Conservation (phyloP, 176 grass and related monocot species). For the Triticum timopheevii region DNA sequence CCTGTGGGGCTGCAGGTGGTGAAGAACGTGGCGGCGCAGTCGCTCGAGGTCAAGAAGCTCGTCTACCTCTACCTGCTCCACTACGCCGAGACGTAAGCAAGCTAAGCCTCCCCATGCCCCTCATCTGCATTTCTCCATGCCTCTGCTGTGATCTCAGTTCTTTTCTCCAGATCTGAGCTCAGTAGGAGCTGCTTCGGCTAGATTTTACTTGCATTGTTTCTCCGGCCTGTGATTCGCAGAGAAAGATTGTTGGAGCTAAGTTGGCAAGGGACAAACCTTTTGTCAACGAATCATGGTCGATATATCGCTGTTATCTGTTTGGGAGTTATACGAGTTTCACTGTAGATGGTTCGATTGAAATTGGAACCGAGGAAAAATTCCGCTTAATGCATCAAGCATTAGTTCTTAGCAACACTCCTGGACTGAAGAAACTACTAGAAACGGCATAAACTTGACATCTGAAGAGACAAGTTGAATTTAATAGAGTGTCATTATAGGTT, state of each 20-base stretch:
- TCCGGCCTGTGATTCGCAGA: background rate
- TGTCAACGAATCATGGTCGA: background rate
- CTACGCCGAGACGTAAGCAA: constrained; percentile 86
- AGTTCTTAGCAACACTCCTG: background rate
- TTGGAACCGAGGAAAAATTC: background rate
- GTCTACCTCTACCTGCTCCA: constrained; percentile 96
- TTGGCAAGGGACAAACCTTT: background rate
- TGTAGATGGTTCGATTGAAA: background rate
- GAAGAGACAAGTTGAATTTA: background rate
- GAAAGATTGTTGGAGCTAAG: background rate
- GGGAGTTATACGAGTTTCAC: no score
- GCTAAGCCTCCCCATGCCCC: background rate
- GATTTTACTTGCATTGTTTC: background rate
- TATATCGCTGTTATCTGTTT: background rate
- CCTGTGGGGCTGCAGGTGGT: constrained; percentile 47
- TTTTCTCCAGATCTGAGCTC: background rate
- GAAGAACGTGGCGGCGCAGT: constrained; percentile 89
- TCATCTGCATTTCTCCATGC: background rate
- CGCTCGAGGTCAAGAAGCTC: constrained; percentile 95
- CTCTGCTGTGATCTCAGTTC: background rate
- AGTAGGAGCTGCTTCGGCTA: background rate
- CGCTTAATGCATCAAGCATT: background rate
- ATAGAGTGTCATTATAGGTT: background rate
- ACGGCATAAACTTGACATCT: background rate
- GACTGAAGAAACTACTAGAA: background rate